These are phyloP conservation scores for Scutellaria baicalensis DNA, from an alignment of 257 asterid genomes.

Conservation along the genomic window DNA sequence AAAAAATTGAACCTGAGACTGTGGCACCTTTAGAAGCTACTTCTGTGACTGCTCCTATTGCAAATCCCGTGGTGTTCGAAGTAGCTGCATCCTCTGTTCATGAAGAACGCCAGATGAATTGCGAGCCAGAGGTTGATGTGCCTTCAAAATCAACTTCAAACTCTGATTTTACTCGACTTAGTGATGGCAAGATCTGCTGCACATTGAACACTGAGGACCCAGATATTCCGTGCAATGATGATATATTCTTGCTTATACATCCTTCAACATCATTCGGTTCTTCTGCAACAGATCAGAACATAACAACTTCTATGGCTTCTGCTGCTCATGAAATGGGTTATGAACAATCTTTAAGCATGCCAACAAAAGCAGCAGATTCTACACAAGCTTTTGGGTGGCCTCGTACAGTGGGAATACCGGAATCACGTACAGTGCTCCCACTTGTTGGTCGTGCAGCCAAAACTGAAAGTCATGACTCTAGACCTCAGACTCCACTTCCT, in stretches of 20 bases:
- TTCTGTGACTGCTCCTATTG: constrained; percentile 19
- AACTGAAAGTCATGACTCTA: constrained; percentile 36
- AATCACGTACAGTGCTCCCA: constrained; percentile 22
- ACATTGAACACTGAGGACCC: constrained; percentile 79
- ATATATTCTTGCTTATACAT: constrained; percentile 95
- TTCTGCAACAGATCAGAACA: constrained; percentile 41
- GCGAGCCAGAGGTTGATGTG: constrained; percentile 29
- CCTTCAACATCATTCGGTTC: constrained; percentile 58
- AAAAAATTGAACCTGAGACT: constrained; percentile 28
- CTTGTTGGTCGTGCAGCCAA: constrained; percentile 29
- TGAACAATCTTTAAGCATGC: constrained; percentile 30
- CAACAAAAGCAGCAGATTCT: constrained; percentile 37
- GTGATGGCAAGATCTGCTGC: constrained; percentile 48
- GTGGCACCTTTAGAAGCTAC: constrained; percentile 25
- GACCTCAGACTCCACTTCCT: constrained; percentile 24
- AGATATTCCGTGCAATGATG: constrained; percentile 98
- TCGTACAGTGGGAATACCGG: constrained; percentile 41
- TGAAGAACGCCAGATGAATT: constrained; percentile 25
- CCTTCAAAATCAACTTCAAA: constrained; percentile 33
- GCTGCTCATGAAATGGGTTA: constrained; percentile 30
- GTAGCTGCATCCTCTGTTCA: constrained; percentile 19
- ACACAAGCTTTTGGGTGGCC: constrained; percentile 37
- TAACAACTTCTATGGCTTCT: constrained; percentile 27
- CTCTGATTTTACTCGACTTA: constrained; percentile 35
- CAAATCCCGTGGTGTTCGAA: constrained; percentile 27